phyloP scores from a whole-genome alignment of 345 rosid genomes.

The Linum tenue region DNA sequence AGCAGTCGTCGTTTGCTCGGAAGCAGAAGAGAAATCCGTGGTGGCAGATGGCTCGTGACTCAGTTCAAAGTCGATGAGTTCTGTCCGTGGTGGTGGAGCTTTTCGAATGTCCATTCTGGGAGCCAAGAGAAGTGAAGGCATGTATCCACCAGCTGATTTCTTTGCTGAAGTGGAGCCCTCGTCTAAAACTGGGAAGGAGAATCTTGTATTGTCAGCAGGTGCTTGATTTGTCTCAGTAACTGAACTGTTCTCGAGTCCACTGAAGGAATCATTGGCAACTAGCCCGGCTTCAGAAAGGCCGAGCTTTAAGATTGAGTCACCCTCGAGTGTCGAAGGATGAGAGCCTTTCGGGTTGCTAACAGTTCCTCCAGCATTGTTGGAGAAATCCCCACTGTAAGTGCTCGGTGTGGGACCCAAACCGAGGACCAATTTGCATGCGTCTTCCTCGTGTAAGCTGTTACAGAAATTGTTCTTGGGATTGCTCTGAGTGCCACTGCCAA shows the following conservation, averaged over 20 bases:
- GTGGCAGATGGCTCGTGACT: slow-evolving; percentile 43
- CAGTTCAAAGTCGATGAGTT: slow-evolving; percentile 33
- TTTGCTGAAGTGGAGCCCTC: slow-evolving; percentile 95
- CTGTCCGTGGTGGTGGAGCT: slow-evolving; percentile 30
- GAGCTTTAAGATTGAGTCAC: slow-evolving; percentile 57
- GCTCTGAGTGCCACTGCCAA: slow-evolving; percentile 19
- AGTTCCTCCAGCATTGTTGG: slow-evolving; percentile 16
- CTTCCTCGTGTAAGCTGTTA: slow-evolving; percentile 38
- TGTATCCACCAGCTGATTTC: slow-evolving; percentile 70
- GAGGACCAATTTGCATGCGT: slow-evolving; percentile 73
- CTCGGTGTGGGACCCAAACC: slow-evolving; percentile 85
- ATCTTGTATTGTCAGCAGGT: slow-evolving; percentile 24
- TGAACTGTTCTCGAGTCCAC: slow-evolving; percentile 38
- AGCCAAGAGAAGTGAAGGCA: slow-evolving; percentile 77
- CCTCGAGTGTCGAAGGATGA: slow-evolving; percentile 23
- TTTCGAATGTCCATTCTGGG: slow-evolving; percentile 37
- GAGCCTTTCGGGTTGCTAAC: slow-evolving; percentile 34
- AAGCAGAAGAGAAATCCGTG: slow-evolving; percentile 47
- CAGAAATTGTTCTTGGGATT: slow-evolving; percentile 37
- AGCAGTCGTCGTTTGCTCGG: slow-evolving; percentile 43
- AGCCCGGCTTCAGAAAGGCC: slow-evolving; percentile 62
- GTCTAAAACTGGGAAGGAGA: slow-evolving; percentile 51
- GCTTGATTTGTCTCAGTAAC: slow-evolving; percentile 30
- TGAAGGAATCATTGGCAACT: slow-evolving; percentile 32
- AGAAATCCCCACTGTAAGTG: slow-evolving; percentile 30